These are phyloP conservation scores for Pascua guehoae DNA, from an alignment of 1,284 basidiomycete species.

Conservation along the genomic window DNA sequence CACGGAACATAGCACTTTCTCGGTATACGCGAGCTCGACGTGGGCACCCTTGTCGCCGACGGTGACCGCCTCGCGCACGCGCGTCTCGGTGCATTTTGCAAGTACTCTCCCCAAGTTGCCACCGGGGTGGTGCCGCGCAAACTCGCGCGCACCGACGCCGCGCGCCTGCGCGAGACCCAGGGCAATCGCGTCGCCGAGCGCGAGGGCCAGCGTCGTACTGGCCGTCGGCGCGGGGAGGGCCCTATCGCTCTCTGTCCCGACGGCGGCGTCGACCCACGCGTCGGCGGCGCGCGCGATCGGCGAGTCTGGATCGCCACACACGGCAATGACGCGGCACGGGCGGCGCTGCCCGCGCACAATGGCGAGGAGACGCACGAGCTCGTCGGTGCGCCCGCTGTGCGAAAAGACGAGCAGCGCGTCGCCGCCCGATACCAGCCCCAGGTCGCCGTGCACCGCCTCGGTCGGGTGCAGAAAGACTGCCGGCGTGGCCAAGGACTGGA, in stretches of 20 bases:
- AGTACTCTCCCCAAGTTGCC: not conserved
- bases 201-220: not conserved
- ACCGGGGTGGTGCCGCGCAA: not conserved
- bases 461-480: not conserved
- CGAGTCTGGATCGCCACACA: not conserved
- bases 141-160: not conserved
- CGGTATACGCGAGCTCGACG: too few relatives aligned
- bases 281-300: not conserved
- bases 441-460: constrained; percentile 2
- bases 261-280: not conserved
- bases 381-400: not conserved
- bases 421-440: not conserved
- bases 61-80: too few relatives aligned
- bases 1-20: too few relatives aligned
- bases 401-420: not conserved
- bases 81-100: not conserved
- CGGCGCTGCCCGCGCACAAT: not conserved
- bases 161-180: not conserved
- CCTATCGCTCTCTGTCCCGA: not conserved
- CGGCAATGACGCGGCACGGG: not conserved
- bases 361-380: not conserved
- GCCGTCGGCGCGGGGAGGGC: not conserved
- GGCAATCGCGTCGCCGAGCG: not conserved
- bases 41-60: too few relatives aligned
- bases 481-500: not conserved